Evolutionary conservation across 257 asterid genomes (phyloP), one percentile per base, ranked within the genome.

Genomic region (Lycium ferocissimum): DNA sequence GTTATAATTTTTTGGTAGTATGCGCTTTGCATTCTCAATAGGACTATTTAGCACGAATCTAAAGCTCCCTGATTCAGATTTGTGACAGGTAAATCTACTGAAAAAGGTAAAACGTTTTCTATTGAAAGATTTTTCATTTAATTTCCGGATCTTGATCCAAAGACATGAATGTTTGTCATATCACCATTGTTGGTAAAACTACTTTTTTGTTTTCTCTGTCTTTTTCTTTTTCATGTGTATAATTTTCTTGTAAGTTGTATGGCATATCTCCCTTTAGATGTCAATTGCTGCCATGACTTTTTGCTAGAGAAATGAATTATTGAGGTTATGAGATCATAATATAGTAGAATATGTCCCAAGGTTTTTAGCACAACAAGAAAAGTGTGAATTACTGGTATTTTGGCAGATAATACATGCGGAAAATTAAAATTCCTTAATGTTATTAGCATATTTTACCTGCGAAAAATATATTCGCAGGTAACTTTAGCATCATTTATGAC

Each of bases 261-360:
- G 56, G 5, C 9, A 70, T 8, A 70, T 38, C 14, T 69, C 45
- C 78, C 26, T 69, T 69, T 40, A 71, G 56, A 71, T 72, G 57
- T 72, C 80, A 72, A 72, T 72, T n/a, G 63, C 22, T 58, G 63
- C 63, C 63, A 58, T 18, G 22, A 58, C 26, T 58, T 58, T 17
- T 58, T 58, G 65, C 65, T 58, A 58, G 26, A 6, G 20, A 58
- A 58, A 58, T 58, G 63, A 58, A 58, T 5, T 58, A 17, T 58
- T 58, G 2, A 58, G 17, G 22, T 58, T 58, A 58, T 58, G 22
- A 6, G 9, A 58, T 58, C 63, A 6, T 9, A 15, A 58, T 6
- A 54, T 6, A 54, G 59, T 54, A 17, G n/a, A 54, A 14, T 1
- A 18, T 18, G 65, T 18, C 9, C 6, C 65, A 58, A 58, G 65